Base-by-base conservation (phyloP, 2,329 filamentous ascomycete species). In the Cladobotryum mycophilum region DNA sequence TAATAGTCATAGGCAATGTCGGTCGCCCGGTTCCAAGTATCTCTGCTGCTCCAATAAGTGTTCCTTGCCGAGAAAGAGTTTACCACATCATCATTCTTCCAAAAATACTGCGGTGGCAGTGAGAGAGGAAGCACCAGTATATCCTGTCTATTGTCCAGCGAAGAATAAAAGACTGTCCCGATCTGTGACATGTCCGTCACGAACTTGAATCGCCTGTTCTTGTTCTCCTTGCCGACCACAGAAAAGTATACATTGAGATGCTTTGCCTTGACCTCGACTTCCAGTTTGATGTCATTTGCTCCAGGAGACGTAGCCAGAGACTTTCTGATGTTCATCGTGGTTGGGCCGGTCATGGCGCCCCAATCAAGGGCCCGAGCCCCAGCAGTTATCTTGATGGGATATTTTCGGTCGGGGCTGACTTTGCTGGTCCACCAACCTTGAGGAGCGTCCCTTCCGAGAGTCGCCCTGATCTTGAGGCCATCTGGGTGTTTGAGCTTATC, bases 291-390 rank as follows among this genome's bases (percentile, higher is more conserved):
- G 2, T 57, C 53, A 2, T 49, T 49, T 5, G 42, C 8, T 3
- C 34, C 43, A 1, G 22, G 3, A 2, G 50, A 46, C 2, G 50
- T 20, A 4, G 38, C 35, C n/a, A 66, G 34, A 1, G 59, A 57
- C 47, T 76, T 76, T 74, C 88, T 79, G 8, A 73, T 65, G 62
- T 84, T 78, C 74, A 90, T 81, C 0, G 71, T 70, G 3, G 67
- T 69, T 4, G 78, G 74, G 1, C 74, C 67, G 1, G 76, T 58
- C 67, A 82, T 74, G 38, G 81, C 70, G 0, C 88, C 86, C 57
- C 90, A 85, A 15, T 81, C 75, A 2, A 90, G 60, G 0, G 67
- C 69, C 1, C 62, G 58, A 3, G 77, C 70, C 1, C 64, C 59
- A 2, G 82, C 55, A 14, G 61, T 70, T 64, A 78, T 66, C 17